Evolutionary conservation across 1,284 basidiomycete genomes (phyloP).

Genomic region (Trichosporon sp.): DNA sequence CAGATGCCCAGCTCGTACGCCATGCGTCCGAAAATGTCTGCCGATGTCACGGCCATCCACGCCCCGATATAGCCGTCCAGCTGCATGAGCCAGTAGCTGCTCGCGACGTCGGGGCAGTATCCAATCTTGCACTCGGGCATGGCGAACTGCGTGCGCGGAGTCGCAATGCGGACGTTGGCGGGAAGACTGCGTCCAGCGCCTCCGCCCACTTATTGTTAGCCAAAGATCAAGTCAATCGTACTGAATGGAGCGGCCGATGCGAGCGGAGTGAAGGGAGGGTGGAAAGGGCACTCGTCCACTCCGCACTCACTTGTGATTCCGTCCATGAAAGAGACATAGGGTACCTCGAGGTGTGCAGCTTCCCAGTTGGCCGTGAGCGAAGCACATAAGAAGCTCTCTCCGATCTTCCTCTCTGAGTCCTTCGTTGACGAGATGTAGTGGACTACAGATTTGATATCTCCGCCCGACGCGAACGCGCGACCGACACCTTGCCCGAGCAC

Average conservation of each 20-base stretch:
- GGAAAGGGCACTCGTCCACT: too few species aligned
- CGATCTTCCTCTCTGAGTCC: neutral
- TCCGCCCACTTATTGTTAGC: conserved; percentile 76
- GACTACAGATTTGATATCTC: conserved; percentile 26
- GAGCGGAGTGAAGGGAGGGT: too few species aligned
- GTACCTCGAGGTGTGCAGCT: conserved; percentile 73
- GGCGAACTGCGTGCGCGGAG: conserved; percentile 84
- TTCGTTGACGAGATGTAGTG: neutral
- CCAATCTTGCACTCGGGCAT: conserved; percentile 96
- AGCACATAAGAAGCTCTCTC: neutral
- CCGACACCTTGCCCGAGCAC: conserved; percentile 25
- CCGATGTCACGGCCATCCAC: conserved; percentile 86
- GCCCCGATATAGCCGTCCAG: conserved; percentile 90
- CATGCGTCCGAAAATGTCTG: conserved; percentile 70
- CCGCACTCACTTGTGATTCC: conserved; percentile 70
- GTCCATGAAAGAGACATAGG: conserved; percentile 83
- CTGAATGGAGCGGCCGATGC: too few species aligned
- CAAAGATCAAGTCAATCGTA: too few species aligned
- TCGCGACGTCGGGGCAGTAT: conserved; percentile 68
- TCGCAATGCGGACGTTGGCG: conserved; percentile 88
- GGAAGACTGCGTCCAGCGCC: conserved; percentile 86
- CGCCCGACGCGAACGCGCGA: conserved; percentile 26
- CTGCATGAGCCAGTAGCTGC: conserved; percentile 81
- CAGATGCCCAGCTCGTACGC: conserved; percentile 87
- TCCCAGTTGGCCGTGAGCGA: conserved; percentile 63